These are phyloP conservation scores for Trichoderma citrinoviride DNA, from an alignment of 2,329 filamentous ascomycete species.

Conservation along the genomic window DNA sequence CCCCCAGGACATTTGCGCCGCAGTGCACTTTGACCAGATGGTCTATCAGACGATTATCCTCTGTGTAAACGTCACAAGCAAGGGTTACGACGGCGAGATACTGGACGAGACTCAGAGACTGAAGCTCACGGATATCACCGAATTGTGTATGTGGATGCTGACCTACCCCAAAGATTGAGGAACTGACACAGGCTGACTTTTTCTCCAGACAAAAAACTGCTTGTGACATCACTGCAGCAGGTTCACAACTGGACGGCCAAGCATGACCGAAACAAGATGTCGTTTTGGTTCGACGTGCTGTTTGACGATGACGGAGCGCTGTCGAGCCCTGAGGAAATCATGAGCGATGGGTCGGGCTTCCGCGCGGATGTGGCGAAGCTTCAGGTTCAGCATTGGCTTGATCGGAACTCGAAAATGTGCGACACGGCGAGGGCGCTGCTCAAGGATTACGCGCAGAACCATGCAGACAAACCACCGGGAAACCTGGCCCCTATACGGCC, in stretches of 20 bases:
- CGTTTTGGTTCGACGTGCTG: slow-evolving; percentile 64
- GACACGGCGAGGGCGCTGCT: slow-evolving; percentile 54
- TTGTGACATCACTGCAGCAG: slow-evolving; percentile 64
- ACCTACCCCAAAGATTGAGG: not conserved
- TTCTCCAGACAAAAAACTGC: slow-evolving; percentile 59
- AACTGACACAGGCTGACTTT: not conserved
- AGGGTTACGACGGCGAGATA: slow-evolving; percentile 64
- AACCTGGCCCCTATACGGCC: slow-evolving; percentile 50
- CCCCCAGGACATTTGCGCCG: slow-evolving; percentile 63
- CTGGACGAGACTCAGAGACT: slow-evolving; percentile 56
- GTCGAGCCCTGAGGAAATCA: slow-evolving; percentile 49
- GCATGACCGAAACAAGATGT: slow-evolving; percentile 68
- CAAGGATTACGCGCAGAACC: slow-evolving; percentile 52
- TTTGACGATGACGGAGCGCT: slow-evolving; percentile 56
- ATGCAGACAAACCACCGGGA: slow-evolving; percentile 49
- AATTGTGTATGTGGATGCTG: slow-evolving; percentile 52
- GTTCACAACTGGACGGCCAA: slow-evolving; percentile 69
- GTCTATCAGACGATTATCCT: slow-evolving; percentile 64
- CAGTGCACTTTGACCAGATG: slow-evolving; percentile 63
- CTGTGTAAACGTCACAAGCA: slow-evolving; percentile 65
- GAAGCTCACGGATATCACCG: slow-evolving; percentile 61
- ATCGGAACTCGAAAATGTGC: slow-evolving; percentile 59
- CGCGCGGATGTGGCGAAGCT: slow-evolving; percentile 56
- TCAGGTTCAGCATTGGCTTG: slow-evolving; percentile 62
- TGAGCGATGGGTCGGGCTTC: slow-evolving; percentile 53